These are phyloP conservation scores for Pachysandra terminalis DNA, from an alignment of 164 flowering plant genomes.

Conservation along the genomic window DNA sequence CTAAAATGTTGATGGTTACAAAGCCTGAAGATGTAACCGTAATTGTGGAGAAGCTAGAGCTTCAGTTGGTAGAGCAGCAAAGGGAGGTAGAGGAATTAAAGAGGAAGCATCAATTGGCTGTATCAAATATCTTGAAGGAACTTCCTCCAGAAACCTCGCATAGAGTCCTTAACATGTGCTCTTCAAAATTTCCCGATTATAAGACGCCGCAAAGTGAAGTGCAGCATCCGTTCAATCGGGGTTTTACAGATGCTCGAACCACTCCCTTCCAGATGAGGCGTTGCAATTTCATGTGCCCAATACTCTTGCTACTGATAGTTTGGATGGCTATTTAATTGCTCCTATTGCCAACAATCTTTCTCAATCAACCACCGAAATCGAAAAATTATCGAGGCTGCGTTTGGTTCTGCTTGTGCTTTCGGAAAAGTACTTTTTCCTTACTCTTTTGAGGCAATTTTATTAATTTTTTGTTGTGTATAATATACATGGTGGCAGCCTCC, in stretches of 20 bases:
- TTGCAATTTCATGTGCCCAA: neutral
- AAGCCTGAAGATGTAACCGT: slow-evolving; percentile 30
- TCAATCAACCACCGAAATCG: too few species aligned
- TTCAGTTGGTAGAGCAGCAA: slow-evolving; percentile 47
- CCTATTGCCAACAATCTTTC: neutral
- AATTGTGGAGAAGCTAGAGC: slow-evolving; percentile 47
- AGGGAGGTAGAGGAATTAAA: slow-evolving; percentile 60
- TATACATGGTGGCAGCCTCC: too few species aligned
- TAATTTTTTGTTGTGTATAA: too few species aligned
- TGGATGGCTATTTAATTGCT: slow-evolving; percentile 1
- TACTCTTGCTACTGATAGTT: neutral
- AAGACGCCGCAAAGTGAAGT: slow-evolving; percentile 13
- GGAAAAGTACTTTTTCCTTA: too few species aligned
- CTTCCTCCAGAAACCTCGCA: slow-evolving; percentile 42
- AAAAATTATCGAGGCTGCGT: too few species aligned
- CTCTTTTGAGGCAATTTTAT: too few species aligned
- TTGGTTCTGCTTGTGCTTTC: too few species aligned
- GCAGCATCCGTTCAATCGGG: slow-evolving; percentile 5
- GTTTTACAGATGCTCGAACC: slow-evolving; percentile 16
- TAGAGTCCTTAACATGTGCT: slow-evolving; percentile 27
- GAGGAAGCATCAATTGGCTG: slow-evolving; percentile 48
- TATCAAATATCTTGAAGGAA: slow-evolving; percentile 47
- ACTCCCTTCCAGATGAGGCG: slow-evolving; percentile 5
- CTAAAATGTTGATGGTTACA: neutral
- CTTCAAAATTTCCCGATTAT: slow-evolving; percentile 30